Evolutionary conservation across 2,329 filamentous ascomycete species (phyloP), one percentile per base, ranked within the genome.

Genomic region (Alternaria tenuissima): DNA sequence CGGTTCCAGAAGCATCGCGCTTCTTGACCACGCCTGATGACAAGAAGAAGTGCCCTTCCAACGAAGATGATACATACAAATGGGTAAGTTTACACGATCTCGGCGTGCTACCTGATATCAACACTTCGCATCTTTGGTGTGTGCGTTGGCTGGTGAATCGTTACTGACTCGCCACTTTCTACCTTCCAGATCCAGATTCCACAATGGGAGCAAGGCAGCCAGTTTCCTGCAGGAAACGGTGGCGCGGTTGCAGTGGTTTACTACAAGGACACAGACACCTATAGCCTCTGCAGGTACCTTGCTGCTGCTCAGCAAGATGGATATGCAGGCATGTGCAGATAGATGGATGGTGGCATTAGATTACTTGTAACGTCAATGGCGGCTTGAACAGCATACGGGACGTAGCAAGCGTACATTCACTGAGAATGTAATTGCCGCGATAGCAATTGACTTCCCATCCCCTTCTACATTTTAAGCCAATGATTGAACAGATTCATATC

Each of bases 261-360:
- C 30, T 62, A 59, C 44, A 58, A 62, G 16, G 55, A 55, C 0
- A 54, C 55, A 1, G 59, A 62, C 34, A 59, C 59, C 8, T 62
- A 62, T 12, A n/a, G 32, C 18, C 20, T 39, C 7, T 62, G 59
- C 18, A 9, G 26, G 14, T 22, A 41, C 24, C 11, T 52, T 2
- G 18, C 55, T 9, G 44, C 26, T 46, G 34, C 18, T 22, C 56
- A 59, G 32, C n/a, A 18, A 6, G 20, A 43, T 30, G 51, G 38
- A 7, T 53, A 53, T 9, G 28, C 38, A 8, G 51, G 51, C n/a
- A 6, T 16, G 5, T 53, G 55, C 24, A 20, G 12, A 44, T 44
- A 11, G 5, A 18, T 1, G 34, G 16, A n/a, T 22, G 6, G 39
- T 24, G 12, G 3, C 39, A 24, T 20, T 30, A 30, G 28, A 30